phyloP scores from a whole-genome alignment of 1,284 basidiomycete genomes.

The Cutaneotrichosporon arboriforme region DNA sequence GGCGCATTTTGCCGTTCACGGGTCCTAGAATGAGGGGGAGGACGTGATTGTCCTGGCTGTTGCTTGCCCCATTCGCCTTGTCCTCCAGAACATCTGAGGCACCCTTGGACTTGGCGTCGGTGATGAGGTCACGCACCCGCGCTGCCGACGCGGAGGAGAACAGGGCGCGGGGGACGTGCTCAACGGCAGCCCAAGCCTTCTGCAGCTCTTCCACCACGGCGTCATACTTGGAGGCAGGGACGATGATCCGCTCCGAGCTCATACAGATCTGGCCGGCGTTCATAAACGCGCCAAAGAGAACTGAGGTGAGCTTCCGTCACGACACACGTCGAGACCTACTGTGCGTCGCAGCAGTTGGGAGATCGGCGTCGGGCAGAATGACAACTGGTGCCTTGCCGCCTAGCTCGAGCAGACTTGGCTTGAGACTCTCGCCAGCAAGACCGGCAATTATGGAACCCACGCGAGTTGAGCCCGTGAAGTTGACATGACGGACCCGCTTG shows the following conservation, averaged over 20 bases:
- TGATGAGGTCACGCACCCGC: conserved; percentile 53
- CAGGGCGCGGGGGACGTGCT: conserved; percentile 37
- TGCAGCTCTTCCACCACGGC: conserved; percentile 45
- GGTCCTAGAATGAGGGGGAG: conserved; percentile 54
- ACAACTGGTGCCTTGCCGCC: conserved; percentile 51
- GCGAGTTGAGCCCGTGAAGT: conserved; percentile 51
- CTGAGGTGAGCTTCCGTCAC: conserved; percentile 28
- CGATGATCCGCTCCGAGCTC: conserved; percentile 63
- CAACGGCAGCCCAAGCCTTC: conserved; percentile 34
- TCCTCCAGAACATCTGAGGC: conserved; percentile 44
- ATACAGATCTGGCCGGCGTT: conserved; percentile 67
- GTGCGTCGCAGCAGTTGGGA: conserved; percentile 53
- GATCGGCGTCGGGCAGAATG: conserved; percentile 59
- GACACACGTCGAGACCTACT: conserved; percentile 6
- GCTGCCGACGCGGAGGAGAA: conserved; percentile 55
- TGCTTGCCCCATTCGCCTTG: neutral
- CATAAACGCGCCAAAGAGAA: conserved; percentile 58
- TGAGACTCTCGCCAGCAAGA: conserved; percentile 47
- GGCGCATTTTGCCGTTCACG: conserved; percentile 54
- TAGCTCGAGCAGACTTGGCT: conserved; percentile 47
- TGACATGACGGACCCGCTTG: conserved; percentile 50
- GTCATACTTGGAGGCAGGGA: conserved; percentile 46
- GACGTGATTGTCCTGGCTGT: conserved; percentile 47
- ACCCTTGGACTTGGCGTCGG: conserved; percentile 55
- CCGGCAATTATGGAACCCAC: conserved; percentile 43